phyloP scores from a whole-genome alignment of 805 yeast genomes.

The Ogataea paraovalis region DNA sequence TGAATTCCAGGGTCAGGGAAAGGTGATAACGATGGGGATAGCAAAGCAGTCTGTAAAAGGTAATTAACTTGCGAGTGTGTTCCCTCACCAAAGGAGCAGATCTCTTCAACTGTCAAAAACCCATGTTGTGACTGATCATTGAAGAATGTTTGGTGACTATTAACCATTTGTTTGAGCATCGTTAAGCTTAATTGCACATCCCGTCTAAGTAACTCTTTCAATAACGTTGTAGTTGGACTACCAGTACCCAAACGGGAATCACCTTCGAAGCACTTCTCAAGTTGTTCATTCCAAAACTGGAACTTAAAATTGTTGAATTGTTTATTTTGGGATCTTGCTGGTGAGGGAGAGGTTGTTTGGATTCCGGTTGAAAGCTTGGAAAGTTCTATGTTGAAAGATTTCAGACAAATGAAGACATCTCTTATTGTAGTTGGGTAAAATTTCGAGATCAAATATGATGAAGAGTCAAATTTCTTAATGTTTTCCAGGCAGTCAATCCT shows the following conservation, averaged over 20 bases:
- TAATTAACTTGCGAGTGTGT: slow-evolving; percentile 71
- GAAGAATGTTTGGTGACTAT: slow-evolving; percentile 53
- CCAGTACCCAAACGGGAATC: slow-evolving; percentile 23
- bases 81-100: slow-evolving; percentile 80
- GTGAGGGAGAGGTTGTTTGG: slow-evolving; percentile 28
- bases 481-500: slow-evolving; percentile 42
- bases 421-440: slow-evolving; percentile 64
- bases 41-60: slow-evolving; percentile 52
- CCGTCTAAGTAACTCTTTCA: slow-evolving; percentile 48
- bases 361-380: slow-evolving; percentile 26
- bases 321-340: slow-evolving; percentile 23
- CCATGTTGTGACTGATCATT: slow-evolving; percentile 42
- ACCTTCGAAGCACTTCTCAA: slow-evolving; percentile 40
- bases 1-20: slow-evolving; percentile 37
- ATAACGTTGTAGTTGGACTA: slow-evolving; percentile 62
- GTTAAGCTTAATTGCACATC: slow-evolving; percentile 49
- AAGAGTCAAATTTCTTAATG: slow-evolving; percentile 50
- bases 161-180: slow-evolving; percentile 56
- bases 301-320: slow-evolving; percentile 51
- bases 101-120: slow-evolving; percentile 41
- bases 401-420: slow-evolving; percentile 58
- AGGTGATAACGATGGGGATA: slow-evolving; percentile 57
- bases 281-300: slow-evolving; percentile 68
- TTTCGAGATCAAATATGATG: slow-evolving; percentile 61
- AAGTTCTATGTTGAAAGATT: slow-evolving; percentile 64